Evolutionary conservation across 306 rosid species (phyloP).

Genomic region (Dicorynia guianensis): DNA sequence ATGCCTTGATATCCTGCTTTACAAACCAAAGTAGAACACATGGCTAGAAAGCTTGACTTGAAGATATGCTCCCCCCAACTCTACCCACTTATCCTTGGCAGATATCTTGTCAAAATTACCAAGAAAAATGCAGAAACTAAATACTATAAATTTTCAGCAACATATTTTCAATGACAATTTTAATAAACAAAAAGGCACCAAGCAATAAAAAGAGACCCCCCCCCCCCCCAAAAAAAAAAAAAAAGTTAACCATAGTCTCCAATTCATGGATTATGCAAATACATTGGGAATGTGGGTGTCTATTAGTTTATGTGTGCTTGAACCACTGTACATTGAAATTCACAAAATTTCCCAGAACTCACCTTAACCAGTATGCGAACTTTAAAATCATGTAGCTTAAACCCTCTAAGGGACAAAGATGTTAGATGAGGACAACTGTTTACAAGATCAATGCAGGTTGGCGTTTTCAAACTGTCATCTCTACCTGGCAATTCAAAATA

Average conservation of each 20-base stretch:
- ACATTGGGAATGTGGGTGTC: not conserved
- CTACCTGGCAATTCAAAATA: conserved; percentile 70
- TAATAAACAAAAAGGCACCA: not conserved
- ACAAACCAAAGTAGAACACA: not conserved
- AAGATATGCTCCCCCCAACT: conserved; percentile 5
- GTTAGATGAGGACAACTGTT: conserved; percentile 76
- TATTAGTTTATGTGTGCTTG: not conserved
- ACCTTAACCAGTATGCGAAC: conserved; percentile 93
- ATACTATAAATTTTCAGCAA: not conserved
- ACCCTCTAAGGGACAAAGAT: conserved; percentile 95
- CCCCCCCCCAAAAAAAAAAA: too few species aligned
- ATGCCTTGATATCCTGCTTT: too few species aligned
- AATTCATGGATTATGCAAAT: not conserved
- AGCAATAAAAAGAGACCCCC: not conserved
- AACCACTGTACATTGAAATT: conserved; percentile 9
- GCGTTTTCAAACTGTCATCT: conserved; percentile 94
- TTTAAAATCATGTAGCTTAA: conserved; percentile 89
- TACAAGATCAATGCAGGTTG: conserved; percentile 79
- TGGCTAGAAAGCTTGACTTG: conserved; percentile 6
- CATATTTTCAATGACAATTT: conserved; percentile 1
- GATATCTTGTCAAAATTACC: conserved; percentile 9
- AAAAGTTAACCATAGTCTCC: not conserved
- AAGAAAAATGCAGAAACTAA: conserved; percentile 27
- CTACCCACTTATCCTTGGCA: not conserved
- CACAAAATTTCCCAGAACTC: conserved; percentile 33